Evolutionary conservation across 306 rosid genomes (phyloP).

Genomic region (Cicer chorassanicum): DNA sequence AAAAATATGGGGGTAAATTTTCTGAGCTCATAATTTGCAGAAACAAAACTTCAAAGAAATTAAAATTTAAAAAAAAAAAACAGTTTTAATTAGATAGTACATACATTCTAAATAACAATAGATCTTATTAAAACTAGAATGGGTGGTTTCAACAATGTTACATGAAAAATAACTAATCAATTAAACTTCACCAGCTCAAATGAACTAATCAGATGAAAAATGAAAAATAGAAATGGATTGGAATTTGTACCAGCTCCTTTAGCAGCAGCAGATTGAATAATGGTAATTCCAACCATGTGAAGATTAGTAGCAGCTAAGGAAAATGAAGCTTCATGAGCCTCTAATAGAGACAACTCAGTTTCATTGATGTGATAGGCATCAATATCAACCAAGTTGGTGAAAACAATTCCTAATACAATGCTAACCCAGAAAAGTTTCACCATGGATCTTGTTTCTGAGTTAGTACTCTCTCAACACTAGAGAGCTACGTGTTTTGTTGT

Average conservation of each 20-base stretch:
- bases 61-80: background rate
- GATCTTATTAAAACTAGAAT: constrained; percentile 14
- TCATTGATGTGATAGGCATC: constrained; percentile 57
- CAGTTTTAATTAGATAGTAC: background rate
- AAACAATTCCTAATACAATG: constrained; percentile 50
- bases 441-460: constrained; percentile 46
- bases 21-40: constrained; percentile 5
- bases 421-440: constrained; percentile 51
- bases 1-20: background rate
- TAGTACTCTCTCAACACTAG: too few relatives aligned
- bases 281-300: constrained; percentile 71
- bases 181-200: background rate
- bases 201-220: background rate
- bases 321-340: constrained; percentile 49
- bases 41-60: constrained; percentile 5
- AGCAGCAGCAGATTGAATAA: constrained; percentile 71
- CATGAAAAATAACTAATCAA: constrained; percentile 2
- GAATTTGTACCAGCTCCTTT: constrained; percentile 74
- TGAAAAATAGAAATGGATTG: constrained; percentile 1
- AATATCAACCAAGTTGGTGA: constrained; percentile 57
- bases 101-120: background rate
- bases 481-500: constrained; percentile 2
- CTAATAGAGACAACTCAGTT: constrained; percentile 62
- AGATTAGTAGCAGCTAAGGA: constrained; percentile 41
- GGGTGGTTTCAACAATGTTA: background rate